Evolutionary conservation across 495 filamentous ascomycete species (phyloP).

Genomic region (Oleoguttula mirabilis): DNA sequence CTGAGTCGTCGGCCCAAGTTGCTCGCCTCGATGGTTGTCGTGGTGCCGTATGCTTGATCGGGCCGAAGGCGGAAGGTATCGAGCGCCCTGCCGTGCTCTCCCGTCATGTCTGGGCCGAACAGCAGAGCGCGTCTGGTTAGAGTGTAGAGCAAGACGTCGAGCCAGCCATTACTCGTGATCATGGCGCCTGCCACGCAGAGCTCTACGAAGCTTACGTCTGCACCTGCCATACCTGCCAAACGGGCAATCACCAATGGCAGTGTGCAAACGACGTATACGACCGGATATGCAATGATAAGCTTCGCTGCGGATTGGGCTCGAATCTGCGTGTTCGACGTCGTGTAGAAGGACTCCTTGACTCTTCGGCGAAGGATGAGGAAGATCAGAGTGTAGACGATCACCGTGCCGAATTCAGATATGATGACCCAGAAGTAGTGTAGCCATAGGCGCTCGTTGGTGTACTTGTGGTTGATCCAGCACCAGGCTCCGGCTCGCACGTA

Average conservation of each 20-base stretch:
- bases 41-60: constrained; percentile 14
- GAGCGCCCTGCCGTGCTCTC: constrained; percentile 5
- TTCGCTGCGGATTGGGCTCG: constrained; percentile 37
- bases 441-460: constrained; percentile 50
- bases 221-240: constrained; percentile 50
- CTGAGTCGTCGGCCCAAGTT: neutral
- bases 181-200: constrained; percentile 61
- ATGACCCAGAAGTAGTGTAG: constrained; percentile 77
- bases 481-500: constrained; percentile 28
- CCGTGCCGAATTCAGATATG: constrained; percentile 51
- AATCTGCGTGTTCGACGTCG: constrained; percentile 9
- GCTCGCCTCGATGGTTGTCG: constrained; percentile 12
- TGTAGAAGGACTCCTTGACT: constrained; percentile 30
- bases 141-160: constrained; percentile 62
- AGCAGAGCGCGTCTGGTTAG: constrained; percentile 44
- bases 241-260: constrained; percentile 59
- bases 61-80: constrained; percentile 18
- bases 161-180: constrained; percentile 60
- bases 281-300: constrained; percentile 64
- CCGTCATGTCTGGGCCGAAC: constrained; percentile 31
- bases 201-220: constrained; percentile 41
- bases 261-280: constrained; percentile 61
- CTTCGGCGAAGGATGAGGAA: constrained; percentile 43
- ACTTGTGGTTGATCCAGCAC: constrained; percentile 58
- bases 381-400: constrained; percentile 51